phyloP scores from a whole-genome alignment of 148 eudicot genomes.

The Cornus florida region DNA sequence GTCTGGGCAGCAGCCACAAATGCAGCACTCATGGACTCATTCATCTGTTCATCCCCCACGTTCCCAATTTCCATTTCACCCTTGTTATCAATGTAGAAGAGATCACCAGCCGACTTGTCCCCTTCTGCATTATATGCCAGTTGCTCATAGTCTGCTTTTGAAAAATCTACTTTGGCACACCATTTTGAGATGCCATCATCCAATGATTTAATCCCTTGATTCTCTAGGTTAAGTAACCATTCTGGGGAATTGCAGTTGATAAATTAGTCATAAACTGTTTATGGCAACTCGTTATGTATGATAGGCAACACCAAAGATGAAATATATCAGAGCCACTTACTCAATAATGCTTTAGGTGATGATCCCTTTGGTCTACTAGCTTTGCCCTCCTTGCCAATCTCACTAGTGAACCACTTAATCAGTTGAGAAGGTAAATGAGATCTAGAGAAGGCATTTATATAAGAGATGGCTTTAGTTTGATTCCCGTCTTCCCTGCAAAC shows the following conservation, averaged over 20 bases:
- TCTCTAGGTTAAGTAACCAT: slow-evolving; percentile 6
- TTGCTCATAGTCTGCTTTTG: slow-evolving; percentile 9
- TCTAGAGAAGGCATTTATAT: slow-evolving; percentile 49
- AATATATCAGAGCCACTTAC: slow-evolving; percentile 29
- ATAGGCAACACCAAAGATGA: not conserved
- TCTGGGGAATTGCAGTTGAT: not conserved
- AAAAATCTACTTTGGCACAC: slow-evolving; percentile 14
- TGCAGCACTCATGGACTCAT: slow-evolving; percentile 31
- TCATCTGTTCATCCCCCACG: slow-evolving; percentile 23
- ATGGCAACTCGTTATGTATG: not conserved
- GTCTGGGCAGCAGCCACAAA: slow-evolving; percentile 58
- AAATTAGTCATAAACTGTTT: not conserved
- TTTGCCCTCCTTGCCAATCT: slow-evolving; percentile 25
- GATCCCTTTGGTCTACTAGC: slow-evolving; percentile 38
- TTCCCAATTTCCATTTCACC: slow-evolving; percentile 32
- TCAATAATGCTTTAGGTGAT: slow-evolving; percentile 52
- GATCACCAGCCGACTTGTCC: slow-evolving; percentile 25
- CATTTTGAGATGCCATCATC: slow-evolving; percentile 11
- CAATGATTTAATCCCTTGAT: slow-evolving; percentile 17
- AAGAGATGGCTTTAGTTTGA: slow-evolving; percentile 45
- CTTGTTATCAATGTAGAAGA: slow-evolving; percentile 49
- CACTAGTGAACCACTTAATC: slow-evolving; percentile 36
- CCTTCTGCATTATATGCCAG: not conserved
- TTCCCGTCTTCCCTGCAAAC: slow-evolving; percentile 41
- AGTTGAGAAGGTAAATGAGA: slow-evolving; percentile 42